phyloP scores from a whole-genome alignment of 208 protist species.

The Leishmania gerbilli region DNA sequence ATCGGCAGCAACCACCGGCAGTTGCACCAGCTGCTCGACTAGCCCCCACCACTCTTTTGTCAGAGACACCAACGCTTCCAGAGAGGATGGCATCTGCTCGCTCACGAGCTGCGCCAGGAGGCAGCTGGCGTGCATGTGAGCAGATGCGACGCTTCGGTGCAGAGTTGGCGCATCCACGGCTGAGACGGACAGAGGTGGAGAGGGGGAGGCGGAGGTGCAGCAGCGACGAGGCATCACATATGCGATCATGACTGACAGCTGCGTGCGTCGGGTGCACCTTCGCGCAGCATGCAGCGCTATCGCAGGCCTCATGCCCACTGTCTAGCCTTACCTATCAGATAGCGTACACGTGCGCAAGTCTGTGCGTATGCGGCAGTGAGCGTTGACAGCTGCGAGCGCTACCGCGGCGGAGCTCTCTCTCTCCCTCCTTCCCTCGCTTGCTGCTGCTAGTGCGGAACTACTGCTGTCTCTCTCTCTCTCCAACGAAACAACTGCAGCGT shows the following conservation, averaged over 20 bases:
- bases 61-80: conserved; percentile 9
- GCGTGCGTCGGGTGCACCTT: background rate
- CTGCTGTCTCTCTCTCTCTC: background rate
- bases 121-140: conserved; percentile 23
- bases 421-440: background rate
- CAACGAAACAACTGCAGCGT: background rate
- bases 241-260: background rate
- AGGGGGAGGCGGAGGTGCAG: background rate
- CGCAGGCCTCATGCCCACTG: background rate
- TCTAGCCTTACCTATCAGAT: background rate
- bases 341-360: background rate
- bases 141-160: conserved; percentile 22
- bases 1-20: conserved; percentile 16
- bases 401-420: background rate
- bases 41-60: conserved; percentile 21
- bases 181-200: background rate
- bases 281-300: background rate
- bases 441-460: background rate
- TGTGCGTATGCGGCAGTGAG: background rate
- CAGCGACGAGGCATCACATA: conserved; percentile 1
- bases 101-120: conserved; percentile 10
- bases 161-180: background rate
- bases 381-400: background rate
- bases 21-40: conserved; percentile 17
- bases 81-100: background rate